These are phyloP conservation scores for Fagopyrum tataricum DNA, from an alignment of 148 eudicot genomes.

Conservation along the genomic window DNA sequence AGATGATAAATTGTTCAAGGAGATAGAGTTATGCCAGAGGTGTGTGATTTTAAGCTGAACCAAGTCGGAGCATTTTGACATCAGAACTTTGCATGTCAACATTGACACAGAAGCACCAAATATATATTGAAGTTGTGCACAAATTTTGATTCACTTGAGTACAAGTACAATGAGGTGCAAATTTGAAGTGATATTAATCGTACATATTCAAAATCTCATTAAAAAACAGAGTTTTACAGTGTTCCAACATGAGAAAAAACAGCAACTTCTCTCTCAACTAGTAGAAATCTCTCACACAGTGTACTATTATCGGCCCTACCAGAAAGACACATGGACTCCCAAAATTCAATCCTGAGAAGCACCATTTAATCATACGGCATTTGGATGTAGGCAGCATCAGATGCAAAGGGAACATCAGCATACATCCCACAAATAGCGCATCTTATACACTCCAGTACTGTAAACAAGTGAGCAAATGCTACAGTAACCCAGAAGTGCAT, in stretches of 20 bases:
- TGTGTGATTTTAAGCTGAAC: neutral
- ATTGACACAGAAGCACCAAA: neutral
- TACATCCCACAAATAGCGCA: constrained; percentile 63
- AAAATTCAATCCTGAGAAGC: too few relatives aligned
- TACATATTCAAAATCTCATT: neutral
- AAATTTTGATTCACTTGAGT: neutral
- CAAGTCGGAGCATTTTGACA: too few relatives aligned
- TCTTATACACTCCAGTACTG: constrained; percentile 47
- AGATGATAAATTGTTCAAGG: neutral
- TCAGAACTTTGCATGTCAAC: too few relatives aligned
- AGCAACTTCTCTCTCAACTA: neutral
- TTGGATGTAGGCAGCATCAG: constrained; percentile 72
- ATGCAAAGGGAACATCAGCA: constrained; percentile 60
- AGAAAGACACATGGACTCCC: neutral
- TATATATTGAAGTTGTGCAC: neutral
- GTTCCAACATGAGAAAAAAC: neutral
- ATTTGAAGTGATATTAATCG: neutral
- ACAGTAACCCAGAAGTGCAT: constrained; percentile 68
- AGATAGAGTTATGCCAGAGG: neutral
- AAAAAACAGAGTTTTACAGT: neutral
- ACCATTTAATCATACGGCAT: neutral
- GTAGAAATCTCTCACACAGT: neutral
- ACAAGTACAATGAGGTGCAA: neutral
- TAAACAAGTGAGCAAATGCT: constrained; percentile 41
- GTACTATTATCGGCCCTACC: neutral